A percentile compares a stretch with the other conserved stretches of the same genome.
Evolutionary conservation across 148 eudicot genomes (phyloP).

Genomic region (Vaccinium vitisidaea): DNA sequence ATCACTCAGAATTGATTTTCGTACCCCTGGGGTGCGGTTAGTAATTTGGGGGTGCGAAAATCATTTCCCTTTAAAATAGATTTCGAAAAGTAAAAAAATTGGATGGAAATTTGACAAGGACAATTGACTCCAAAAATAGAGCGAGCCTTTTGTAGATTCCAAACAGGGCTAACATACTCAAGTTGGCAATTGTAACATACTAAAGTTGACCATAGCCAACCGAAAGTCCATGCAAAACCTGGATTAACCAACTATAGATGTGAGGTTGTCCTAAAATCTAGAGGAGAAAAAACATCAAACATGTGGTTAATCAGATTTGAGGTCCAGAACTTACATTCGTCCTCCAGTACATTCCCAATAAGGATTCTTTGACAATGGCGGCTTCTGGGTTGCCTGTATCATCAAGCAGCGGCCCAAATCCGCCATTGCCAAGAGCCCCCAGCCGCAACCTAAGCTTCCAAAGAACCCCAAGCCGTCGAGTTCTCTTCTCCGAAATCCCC

Average conservation of each 20-base stretch:
- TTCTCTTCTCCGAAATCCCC: background rate
- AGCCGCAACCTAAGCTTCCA: background rate
- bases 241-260: background rate
- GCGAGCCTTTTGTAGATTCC: background rate
- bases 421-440: background rate
- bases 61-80: no score
- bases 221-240: background rate
- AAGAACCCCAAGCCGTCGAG: background rate
- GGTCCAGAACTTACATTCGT: background rate
- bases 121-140: background rate
- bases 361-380: background rate
- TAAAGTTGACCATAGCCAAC: background rate
- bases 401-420: background rate
- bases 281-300: background rate
- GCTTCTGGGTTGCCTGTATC: background rate
- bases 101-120: background rate
- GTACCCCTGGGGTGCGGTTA: no score
- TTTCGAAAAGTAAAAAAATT: no score
- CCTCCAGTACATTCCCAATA: background rate
- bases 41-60: no score
- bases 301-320: constrained; percentile 5
- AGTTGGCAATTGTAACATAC: no score
- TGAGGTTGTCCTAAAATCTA: background rate
- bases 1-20: no score
- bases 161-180: background rate